Conservation (phyloP, 75 land plant species). For the Picea sitchensis region DNA sequence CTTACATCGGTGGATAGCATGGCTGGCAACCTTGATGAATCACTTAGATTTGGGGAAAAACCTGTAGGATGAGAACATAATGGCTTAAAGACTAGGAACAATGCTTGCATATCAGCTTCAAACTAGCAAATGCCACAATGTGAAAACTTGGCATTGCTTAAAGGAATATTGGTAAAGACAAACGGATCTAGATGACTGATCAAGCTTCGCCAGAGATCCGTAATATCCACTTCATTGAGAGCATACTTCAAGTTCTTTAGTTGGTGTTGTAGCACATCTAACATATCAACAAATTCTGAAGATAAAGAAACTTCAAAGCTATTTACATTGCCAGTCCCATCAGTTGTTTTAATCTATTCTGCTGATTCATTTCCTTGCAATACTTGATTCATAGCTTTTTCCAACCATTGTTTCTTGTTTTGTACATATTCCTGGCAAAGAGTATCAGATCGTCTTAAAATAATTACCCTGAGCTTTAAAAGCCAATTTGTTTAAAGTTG, state of each 20-base stretch:
- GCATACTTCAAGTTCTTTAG: conserved; percentile 35
- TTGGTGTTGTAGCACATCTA: no score
- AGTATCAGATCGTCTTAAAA: no score
- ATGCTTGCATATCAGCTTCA: conserved; percentile 43
- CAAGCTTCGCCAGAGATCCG: conserved; percentile 67
- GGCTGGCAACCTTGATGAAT: conserved; percentile 54
- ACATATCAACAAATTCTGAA: no score
- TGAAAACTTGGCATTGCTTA: conserved; percentile 57
- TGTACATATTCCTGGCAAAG: no score
- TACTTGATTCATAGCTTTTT: no score
- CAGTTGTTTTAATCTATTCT: no score
- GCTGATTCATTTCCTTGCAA: no score
- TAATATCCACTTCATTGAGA: conserved; percentile 68
- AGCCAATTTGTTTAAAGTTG: no score
- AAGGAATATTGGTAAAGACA: conserved; percentile 44
- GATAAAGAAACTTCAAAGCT: no score
- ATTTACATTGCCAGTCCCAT: no score
- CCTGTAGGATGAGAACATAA: conserved; percentile 92
- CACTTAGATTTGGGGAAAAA: conserved; percentile 65
- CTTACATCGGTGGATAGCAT: conserved; percentile 26
- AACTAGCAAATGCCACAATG: conserved; percentile 61
- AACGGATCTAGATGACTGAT: conserved; percentile 66
- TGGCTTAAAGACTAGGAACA: conserved; percentile 68
- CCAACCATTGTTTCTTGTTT: no score
- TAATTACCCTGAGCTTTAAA: no score